Evolutionary conservation across 208 protist species (phyloP).

Genomic region (Acanthamoeba culbertsoni): DNA sequence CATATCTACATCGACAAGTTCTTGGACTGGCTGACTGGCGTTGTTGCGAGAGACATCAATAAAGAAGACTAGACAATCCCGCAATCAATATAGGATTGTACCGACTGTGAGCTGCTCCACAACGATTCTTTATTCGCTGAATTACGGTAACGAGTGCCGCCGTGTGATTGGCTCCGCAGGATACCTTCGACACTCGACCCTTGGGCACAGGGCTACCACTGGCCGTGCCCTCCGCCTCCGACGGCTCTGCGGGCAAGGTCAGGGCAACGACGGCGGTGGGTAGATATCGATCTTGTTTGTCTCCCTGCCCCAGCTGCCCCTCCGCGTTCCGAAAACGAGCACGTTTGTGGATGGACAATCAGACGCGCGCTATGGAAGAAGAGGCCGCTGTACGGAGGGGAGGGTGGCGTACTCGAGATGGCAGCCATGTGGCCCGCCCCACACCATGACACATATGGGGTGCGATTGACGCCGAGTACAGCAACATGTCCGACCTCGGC

Average conservation of each 20-base stretch:
- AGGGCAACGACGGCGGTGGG: neutral
- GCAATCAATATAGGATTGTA: too few relatives aligned
- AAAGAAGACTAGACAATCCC: too few relatives aligned
- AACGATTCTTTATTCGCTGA: too few relatives aligned
- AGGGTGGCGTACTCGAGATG: neutral
- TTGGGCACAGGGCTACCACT: too few relatives aligned
- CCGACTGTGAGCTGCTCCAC: too few relatives aligned
- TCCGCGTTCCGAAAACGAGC: neutral
- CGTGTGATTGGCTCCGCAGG: neutral
- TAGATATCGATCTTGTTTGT: neutral
- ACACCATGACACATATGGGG: neutral
- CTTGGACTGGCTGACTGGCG: conserved; percentile 2
- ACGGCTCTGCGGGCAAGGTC: neutral
- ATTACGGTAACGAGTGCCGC: neutral
- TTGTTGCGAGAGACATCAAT: neutral
- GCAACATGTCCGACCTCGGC: too few relatives aligned
- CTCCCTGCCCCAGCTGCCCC: conserved; percentile 20
- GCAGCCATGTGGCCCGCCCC: conserved; percentile 37
- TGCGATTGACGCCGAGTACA: too few relatives aligned
- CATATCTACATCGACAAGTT: neutral
- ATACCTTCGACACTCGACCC: neutral
- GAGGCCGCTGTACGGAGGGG: too few relatives aligned
- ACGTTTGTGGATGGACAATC: neutral
- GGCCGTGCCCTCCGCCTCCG: neutral
- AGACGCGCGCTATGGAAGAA: too few relatives aligned